Conservation (phyloP, 2,329 filamentous ascomycete genomes). For the Xylaria sp. region DNA sequence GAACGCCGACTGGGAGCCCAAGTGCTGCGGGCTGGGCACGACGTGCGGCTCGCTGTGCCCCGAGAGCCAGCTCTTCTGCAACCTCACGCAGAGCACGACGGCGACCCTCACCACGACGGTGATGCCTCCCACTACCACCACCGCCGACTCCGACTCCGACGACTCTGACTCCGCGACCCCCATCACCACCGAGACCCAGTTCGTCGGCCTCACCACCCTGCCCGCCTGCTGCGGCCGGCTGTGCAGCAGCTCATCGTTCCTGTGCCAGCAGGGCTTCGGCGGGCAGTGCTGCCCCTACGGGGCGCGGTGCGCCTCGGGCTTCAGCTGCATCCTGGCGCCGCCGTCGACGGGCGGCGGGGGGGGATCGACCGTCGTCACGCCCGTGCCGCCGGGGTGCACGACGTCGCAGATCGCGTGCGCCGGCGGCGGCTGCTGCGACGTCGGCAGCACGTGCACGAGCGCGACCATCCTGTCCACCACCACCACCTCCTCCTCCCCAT, state of each 20-base stretch:
- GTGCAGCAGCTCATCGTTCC: slow-evolving; percentile 40
- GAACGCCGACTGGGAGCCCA: slow-evolving; percentile 15
- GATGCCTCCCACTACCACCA: background rate
- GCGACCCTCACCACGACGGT: slow-evolving; percentile 5
- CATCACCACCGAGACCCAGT: slow-evolving; percentile 1
- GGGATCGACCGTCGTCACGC: slow-evolving; percentile 37
- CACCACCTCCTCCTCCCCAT: too few relatives aligned
- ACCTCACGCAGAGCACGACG: slow-evolving; percentile 17
- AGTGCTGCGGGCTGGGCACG: slow-evolving; percentile 29
- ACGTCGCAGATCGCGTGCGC: slow-evolving; percentile 48
- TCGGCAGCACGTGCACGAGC: slow-evolving; percentile 37
- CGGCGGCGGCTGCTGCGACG: slow-evolving; percentile 54
- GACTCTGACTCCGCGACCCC: background rate
- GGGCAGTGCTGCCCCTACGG: slow-evolving; percentile 54
- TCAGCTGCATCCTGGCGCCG: slow-evolving; percentile 39
- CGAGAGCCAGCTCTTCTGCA: slow-evolving; percentile 22
- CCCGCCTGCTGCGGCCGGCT: slow-evolving; percentile 30
- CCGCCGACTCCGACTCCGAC: background rate
- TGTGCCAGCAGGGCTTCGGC: slow-evolving; percentile 48
- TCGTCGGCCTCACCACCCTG: background rate
- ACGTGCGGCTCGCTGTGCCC: slow-evolving; percentile 24
- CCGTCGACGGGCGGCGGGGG: slow-evolving; percentile 22
- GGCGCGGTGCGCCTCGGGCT: slow-evolving; percentile 43
- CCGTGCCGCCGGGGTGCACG: slow-evolving; percentile 48
- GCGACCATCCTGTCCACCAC: slow-evolving; percentile 44